Base-by-base conservation (phyloP, 495 filamentous ascomycete genomes). In the Aspergillus kassunensis region DNA sequence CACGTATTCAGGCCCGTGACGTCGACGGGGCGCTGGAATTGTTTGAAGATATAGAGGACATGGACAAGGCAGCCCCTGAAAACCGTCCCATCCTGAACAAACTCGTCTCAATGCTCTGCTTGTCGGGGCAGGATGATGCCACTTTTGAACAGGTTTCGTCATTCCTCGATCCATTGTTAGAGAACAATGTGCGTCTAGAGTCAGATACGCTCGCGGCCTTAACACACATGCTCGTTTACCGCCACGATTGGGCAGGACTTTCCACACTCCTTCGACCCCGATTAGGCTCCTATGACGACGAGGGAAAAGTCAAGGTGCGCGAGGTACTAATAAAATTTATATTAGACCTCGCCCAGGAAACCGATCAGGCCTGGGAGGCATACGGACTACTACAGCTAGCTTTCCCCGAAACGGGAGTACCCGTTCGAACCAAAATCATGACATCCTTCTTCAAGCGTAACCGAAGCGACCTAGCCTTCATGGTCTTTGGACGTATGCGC, bases 401-500 rank as follows among this genome's bases (percentile, higher is more conserved):
- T 55, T 96, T 97, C 73, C 81, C 86, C 9, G 92, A 96, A 63
- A 81, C 81, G 0, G 68, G 76, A 1, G 72, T 79, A 1, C 67
- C 68, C 12, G 72, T 78, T 35, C 85, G 91, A 18, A 82, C 82
- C 4, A 67, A 77, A 15, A 74, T 97, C 36, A 97, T 98, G 90
- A 74, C 82, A 15, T 72, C 77, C 29, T 95, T 97, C 72, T 97
- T 95, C 63, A 72, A 75, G 6, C 85, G 90, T 25, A 69, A 75
- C 25, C 81, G 89, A 13, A 76, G 85, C 6, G 90, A 97, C 56
- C 87, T 96, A 78, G 93, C 88, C 1, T 82, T 78, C 29, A 72
- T 90, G 53, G 80, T 93, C 43, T 96, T 98, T 64, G 86, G 87
- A 21, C 89, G 96, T 66, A 96, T 97, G 90, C 85, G 87, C 11